Evolutionary conservation across 257 asterid species (phyloP).

Genomic region (Solanum virginianum): DNA sequence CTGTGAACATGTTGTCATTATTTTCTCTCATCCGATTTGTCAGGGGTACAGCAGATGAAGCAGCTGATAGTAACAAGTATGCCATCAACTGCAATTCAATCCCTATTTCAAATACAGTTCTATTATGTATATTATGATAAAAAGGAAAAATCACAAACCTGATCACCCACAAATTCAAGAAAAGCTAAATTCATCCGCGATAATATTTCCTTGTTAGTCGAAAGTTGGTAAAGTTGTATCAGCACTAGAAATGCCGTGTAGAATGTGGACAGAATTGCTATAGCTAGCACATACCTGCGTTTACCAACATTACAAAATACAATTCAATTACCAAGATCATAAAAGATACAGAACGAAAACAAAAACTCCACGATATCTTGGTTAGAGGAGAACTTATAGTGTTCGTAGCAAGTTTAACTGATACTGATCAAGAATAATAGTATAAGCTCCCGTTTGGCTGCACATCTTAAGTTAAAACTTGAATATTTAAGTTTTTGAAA

Average conservation of each 20-base stretch:
- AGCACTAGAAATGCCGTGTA: constrained; percentile 52
- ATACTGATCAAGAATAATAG: too few relatives aligned
- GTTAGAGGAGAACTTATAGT: neutral
- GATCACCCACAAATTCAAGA: constrained; percentile 68
- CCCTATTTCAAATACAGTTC: neutral
- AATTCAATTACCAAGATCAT: neutral
- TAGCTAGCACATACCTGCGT: constrained; percentile 65
- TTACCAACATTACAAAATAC: neutral
- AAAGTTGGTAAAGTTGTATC: constrained; percentile 38
- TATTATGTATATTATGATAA: neutral
- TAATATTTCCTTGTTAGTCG: constrained; percentile 23
- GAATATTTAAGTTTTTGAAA: neutral
- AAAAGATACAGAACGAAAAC: neutral
- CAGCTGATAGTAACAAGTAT: constrained; percentile 72
- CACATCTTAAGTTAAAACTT: neutral
- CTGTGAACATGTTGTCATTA: constrained; percentile 77
- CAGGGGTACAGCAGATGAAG: constrained; percentile 85
- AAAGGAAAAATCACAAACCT: constrained; percentile 28
- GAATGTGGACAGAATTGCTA: constrained; percentile 59
- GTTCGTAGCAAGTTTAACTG: neutral
- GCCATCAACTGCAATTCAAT: constrained; percentile 51
- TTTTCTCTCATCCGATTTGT: constrained; percentile 72
- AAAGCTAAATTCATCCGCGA: constrained; percentile 17
- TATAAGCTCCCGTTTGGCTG: too few relatives aligned
- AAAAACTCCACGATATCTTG: neutral